Evolutionary conservation across 352 stramenopile species (phyloP), one percentile per base, ranked within the genome.

Genomic region (Aphanomyces invadans): DNA sequence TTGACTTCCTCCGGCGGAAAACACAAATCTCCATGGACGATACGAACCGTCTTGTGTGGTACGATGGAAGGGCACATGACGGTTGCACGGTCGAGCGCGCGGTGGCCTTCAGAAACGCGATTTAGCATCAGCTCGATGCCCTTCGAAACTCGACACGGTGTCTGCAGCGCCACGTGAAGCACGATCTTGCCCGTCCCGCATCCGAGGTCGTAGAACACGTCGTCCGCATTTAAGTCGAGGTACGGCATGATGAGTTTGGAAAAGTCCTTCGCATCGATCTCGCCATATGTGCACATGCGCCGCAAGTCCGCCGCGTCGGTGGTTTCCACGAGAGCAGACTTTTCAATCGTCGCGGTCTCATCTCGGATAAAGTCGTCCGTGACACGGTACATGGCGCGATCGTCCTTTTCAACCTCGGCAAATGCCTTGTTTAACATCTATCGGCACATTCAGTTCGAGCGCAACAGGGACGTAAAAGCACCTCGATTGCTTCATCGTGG

Each of bases 71-170:
- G 48, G 1, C 76, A 62, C 39, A 72, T 79, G 10, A 69, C 39
- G 62, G 78, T 63, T 4, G 90, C 68, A 2, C 84, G 78, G 3
- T 77, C 64, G 31, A 93, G 63, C 3, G 84, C 82, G 21, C 76
- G 76, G 9, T 74, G 53, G 38, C 84, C 84, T 66, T 87, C 79
- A 15, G 71, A 23, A 12, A 91, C 82, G 44, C 84, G 84, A 69
- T 93, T 93, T 64, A 89, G 74, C 84, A 93, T 93, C 31, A 93
- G 78, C 48, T 93, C 84, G 5, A 93, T 89, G 46, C 82, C 84
- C 29, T 84, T 82, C n/a, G 79, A 68, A n/a, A 78, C 70, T 45
- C 70, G 71, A 64, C 82, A 90, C 12, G 74, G 72, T 21, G 84
- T 93, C 68, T 93, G 75, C 28, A 93, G 71, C 51, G 79, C 76